Conservation (phyloP, 148 eudicot species). For the Fagopyrum esculentum region DNA sequence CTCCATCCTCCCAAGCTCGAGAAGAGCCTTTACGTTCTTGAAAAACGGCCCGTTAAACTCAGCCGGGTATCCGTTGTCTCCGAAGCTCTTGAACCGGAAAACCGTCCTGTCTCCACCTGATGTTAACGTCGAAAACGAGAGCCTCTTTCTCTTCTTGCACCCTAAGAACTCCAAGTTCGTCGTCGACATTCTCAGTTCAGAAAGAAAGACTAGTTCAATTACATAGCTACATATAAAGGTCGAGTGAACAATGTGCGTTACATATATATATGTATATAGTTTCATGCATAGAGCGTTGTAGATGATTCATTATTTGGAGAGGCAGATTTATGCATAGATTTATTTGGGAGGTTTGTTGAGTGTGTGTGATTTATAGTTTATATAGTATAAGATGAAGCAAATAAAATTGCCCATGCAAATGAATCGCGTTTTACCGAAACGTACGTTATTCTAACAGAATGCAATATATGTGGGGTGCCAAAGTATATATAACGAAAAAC, state of each 20-base stretch:
- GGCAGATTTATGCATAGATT: not conserved
- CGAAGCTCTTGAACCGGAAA: slow-evolving; percentile 70
- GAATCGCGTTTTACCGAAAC: slow-evolving; percentile 6
- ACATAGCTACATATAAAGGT: not conserved
- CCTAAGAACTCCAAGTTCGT: not conserved
- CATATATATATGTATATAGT: not conserved
- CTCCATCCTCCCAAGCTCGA: slow-evolving; percentile 68
- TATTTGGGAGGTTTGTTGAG: not conserved
- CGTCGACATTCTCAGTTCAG: not conserved
- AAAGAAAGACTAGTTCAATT: not conserved
- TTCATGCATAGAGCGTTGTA: slow-evolving; percentile 1
- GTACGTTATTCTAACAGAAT: slow-evolving; percentile 5
- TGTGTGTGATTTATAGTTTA: not conserved
- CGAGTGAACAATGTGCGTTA: not conserved
- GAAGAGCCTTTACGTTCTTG: slow-evolving; percentile 50
- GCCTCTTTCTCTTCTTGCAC: slow-evolving; percentile 15
- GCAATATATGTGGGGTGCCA: slow-evolving; percentile 6
- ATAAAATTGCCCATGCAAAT: slow-evolving; percentile 3
- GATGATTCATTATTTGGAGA: not conserved
- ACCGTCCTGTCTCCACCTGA: slow-evolving; percentile 30
- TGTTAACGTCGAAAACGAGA: slow-evolving; percentile 15
- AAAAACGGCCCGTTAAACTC: slow-evolving; percentile 56
- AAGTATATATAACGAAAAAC: not conserved
- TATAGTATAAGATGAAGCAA: not conserved
- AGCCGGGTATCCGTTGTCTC: slow-evolving; percentile 63